These are phyloP conservation scores for Cercospora canescens DNA, from an alignment of 2,329 filamentous ascomycete species.

Conservation along the genomic window DNA sequence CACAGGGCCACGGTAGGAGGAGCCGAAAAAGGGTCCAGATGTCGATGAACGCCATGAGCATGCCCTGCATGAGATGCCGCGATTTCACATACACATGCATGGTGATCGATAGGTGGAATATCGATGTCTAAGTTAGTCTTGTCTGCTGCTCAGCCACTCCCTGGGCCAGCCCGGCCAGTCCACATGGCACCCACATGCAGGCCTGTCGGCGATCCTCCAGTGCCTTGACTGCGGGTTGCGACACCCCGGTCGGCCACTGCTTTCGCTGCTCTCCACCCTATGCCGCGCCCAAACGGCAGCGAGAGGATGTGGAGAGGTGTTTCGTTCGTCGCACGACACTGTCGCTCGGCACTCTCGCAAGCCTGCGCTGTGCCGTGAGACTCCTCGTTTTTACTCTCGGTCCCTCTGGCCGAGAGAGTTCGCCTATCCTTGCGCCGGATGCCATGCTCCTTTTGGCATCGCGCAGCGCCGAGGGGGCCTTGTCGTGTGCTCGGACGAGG, in stretches of 20 bases:
- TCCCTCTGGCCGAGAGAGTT: neutral
- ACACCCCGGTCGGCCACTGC: neutral
- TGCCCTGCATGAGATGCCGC: neutral
- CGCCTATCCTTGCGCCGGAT: neutral
- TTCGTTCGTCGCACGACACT: neutral
- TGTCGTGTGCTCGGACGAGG: neutral
- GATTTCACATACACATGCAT: neutral
- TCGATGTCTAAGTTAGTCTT: neutral
- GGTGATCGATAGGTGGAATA: neutral
- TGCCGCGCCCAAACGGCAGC: neutral
- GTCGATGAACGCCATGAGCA: neutral
- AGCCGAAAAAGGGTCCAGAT: neutral
- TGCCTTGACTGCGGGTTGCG: neutral
- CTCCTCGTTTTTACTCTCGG: conserved; percentile 8
- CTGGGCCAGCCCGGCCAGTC: neutral
- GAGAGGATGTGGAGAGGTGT: neutral
- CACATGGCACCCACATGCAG: conserved; percentile 1
- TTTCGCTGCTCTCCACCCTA: neutral
- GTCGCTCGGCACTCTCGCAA: neutral
- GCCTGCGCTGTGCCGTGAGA: neutral
- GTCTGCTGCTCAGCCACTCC: neutral
- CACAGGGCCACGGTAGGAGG: neutral
- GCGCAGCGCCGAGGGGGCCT: neutral
- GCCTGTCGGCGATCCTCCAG: neutral
- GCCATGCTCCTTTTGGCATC: conserved; percentile 4